Percentiles rank a stretch among this genome's conserved stretches.
phyloP scores from a whole-genome alignment of 345 rosid genomes.

The Eucalyptus erythrocorys region DNA sequence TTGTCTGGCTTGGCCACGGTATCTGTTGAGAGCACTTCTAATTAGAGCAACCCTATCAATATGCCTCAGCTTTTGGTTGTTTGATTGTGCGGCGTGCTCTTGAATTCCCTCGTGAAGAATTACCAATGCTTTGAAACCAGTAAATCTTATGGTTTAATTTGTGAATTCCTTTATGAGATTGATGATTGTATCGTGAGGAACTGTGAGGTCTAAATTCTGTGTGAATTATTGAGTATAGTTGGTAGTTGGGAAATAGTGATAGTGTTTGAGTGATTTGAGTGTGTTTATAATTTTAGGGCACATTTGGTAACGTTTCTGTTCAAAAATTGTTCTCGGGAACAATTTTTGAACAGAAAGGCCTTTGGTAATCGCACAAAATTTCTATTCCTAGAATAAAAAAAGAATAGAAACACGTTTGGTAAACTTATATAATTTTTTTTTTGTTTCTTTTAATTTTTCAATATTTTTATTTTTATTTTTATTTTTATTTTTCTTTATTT shows the following conservation, averaged over 20 bases:
- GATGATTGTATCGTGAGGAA: neutral
- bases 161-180: neutral
- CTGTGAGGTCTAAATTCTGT: neutral
- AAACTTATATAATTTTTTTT: too few species aligned
- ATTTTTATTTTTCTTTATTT: fast-evolving
- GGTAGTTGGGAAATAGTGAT: neutral
- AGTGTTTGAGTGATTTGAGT: neutral
- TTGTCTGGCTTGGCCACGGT: neutral
- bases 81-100: neutral
- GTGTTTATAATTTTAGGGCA: neutral
- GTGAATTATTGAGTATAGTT: neutral
- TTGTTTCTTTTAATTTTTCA: too few species aligned
- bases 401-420: too few species aligned
- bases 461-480: too few species aligned
- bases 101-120: neutral
- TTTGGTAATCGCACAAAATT: too few species aligned
- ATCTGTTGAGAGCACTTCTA: neutral
- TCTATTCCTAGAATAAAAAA: fast-evolving
- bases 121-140: neutral
- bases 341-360: too few species aligned
- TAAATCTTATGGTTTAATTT: neutral
- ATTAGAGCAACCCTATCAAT: neutral
- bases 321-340: too few species aligned
- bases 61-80: neutral
- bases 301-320: too few species aligned